Conservation (phyloP, 495 filamentous ascomycete species). For the Penicillium chermesinum region DNA sequence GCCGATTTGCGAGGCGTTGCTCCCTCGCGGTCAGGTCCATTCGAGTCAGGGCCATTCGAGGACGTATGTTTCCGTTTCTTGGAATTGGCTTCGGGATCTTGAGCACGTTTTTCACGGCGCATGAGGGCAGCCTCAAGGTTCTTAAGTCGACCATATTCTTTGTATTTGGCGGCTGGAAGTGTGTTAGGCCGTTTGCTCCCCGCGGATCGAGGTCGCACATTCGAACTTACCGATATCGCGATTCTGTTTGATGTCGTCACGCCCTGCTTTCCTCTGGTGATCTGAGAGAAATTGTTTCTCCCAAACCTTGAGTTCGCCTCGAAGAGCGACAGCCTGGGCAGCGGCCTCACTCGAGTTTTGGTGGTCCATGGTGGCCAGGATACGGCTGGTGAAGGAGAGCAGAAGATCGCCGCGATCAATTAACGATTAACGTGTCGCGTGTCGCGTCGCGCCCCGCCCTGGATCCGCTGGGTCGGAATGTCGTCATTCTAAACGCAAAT, state of each 20-base stretch:
- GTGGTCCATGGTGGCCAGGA: constrained; percentile 30
- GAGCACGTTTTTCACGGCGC: constrained; percentile 24
- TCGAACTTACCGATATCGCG: constrained; percentile 66
- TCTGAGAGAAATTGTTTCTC: constrained; percentile 68
- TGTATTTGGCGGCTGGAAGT: constrained; percentile 75
- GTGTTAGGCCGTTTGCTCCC: neutral
- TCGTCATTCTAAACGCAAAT: too few species aligned
- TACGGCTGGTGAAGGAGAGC: neutral
- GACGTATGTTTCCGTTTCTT: constrained; percentile 41
- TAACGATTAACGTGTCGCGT: constrained; percentile 17
- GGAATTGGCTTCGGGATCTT: constrained; percentile 21
- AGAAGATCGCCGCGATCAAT: constrained; percentile 13
- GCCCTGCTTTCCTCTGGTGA: constrained; percentile 70
- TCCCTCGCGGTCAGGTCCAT: too few species aligned
- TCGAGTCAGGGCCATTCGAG: constrained; percentile 17
- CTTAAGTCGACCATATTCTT: constrained; percentile 74
- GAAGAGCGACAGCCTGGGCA: constrained; percentile 40
- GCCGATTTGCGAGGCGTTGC: constrained; percentile 30
- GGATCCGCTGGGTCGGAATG: too few species aligned
- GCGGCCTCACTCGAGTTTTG: constrained; percentile 22
- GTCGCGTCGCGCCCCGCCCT: constrained; percentile 12
- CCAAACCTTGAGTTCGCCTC: constrained; percentile 79
- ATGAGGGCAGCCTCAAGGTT: constrained; percentile 41
- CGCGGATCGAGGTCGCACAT: too few species aligned
- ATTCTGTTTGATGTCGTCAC: constrained; percentile 83